Evolutionary conservation across 2,329 filamentous ascomycete genomes (phyloP), one percentile per base, ranked within the genome.

Genomic region (Penicillium sp.): DNA sequence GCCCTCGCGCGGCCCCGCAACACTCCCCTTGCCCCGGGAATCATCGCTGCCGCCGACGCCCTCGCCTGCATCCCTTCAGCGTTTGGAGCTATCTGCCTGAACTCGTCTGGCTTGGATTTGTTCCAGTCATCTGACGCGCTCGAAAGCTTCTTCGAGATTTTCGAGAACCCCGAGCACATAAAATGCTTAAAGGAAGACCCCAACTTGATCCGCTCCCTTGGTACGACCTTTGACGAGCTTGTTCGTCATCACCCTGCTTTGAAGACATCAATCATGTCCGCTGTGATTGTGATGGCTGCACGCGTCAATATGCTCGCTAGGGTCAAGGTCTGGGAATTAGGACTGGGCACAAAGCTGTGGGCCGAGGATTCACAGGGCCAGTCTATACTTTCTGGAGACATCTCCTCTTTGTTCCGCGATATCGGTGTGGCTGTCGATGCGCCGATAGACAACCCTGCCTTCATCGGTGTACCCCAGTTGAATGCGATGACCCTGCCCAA

Each of bases 41-140:
- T 99, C 48, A 78, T 97, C 52, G 85, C 93, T n/a, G 90, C 92
- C 1, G 81, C 86, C 3, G 95, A 99, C 66, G 91, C 92, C 37
- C 95, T 99, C 59, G 85, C 85, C 29, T 88, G 90, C 51, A 86
- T 99, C 3, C 92, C 94, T 0, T 85, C 87, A 51, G 91, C 93
- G 2, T 88, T 99, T 63, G 93, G 93, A 55, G 92, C 94, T 4
- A 96, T 99, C 46, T 99, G 90, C 61, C 76, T 99, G 49, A 97
- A 97, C 62, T 88, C 90, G 56, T 80, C 84, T 23, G 94, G 94
- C 7, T 88, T 97, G 79, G 88, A 89, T 63, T 82, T 97, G 67
- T 95, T 99, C 63, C 86, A 91, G 51, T 83, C 85, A 0, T 97
- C 92, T 0, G 81, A 85, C 51, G 92, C 91, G 1, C 80, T 99